These are phyloP conservation scores for Pyrrhoderma lamaoense DNA, from an alignment of 1,284 basidiomycete species.

Conservation along the genomic window DNA sequence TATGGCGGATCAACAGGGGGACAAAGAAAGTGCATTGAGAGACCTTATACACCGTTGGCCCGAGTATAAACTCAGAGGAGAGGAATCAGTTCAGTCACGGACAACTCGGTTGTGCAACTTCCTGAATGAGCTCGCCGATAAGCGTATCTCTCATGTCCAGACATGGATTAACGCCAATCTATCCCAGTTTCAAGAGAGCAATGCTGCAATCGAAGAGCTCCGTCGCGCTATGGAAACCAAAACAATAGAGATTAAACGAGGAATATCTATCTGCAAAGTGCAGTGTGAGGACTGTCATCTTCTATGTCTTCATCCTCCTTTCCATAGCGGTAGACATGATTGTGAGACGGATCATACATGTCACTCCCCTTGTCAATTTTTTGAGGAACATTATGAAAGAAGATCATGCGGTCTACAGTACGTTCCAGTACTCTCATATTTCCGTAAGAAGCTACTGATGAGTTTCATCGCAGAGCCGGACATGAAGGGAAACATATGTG, in stretches of 20 bases:
- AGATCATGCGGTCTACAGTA: constrained; percentile 32
- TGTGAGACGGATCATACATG: constrained; percentile 46
- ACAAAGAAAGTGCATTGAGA: constrained; percentile 28
- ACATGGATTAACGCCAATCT: constrained; percentile 46
- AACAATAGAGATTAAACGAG: constrained; percentile 37
- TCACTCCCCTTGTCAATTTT: constrained; percentile 36
- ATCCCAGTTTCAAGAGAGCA: constrained; percentile 35
- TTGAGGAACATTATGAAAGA: constrained; percentile 29
- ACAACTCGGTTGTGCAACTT: constrained; percentile 29
- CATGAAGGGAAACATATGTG: constrained; percentile 50
- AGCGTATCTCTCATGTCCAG: constrained; percentile 38
- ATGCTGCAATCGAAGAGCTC: constrained; percentile 41
- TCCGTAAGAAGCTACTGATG: constrained; percentile 1
- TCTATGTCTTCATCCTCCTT: constrained; percentile 36
- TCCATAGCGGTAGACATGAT: constrained; percentile 40
- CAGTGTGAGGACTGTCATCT: constrained; percentile 42
- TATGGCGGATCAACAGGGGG: constrained; percentile 20
- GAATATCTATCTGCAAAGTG: constrained; percentile 41
- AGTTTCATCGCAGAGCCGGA: constrained; percentile 37
- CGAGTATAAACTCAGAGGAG: constrained; percentile 25
- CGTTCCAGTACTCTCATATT: constrained; percentile 28
- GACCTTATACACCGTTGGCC: constrained; percentile 31
- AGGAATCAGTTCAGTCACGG: constrained; percentile 36
- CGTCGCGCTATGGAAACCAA: constrained; percentile 36
- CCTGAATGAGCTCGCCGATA: constrained; percentile 32